Evolutionary conservation across 331 rosid species (phyloP), one percentile per base, ranked within the genome.

Genomic region (Pyrus hybrid): DNA sequence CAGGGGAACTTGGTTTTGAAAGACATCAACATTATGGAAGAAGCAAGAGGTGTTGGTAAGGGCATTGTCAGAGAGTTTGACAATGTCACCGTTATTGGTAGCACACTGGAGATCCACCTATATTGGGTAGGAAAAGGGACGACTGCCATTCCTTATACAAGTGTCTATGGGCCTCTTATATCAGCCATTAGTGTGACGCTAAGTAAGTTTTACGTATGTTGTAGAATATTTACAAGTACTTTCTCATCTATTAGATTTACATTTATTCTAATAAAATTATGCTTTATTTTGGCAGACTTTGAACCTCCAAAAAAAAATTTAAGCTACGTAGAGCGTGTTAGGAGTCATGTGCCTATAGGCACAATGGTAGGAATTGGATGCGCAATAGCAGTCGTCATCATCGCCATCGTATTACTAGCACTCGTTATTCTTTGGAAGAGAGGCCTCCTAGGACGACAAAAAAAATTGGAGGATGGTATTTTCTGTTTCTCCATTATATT

Each of bases 51-150:
- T 57, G 89, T 33, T 60, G 90, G 89, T 56, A 80, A 41, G n/a
- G 82, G 80, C 68, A 77, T 74, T 71, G 54, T 69, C 16, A 11
- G 0, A 77, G 91, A 79, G 76, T 85, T 41, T 12, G 47, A 70
- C 67, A 54, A 90, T 80, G 84, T 92, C 49, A 33, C 43, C 60
- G 88, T 92, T 18, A 78, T 71, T 23, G 86, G 84, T 41, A 84
- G 85, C 66, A 90, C 96, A 67, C 78, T 92, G 72, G 93, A 88
- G 80, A 88, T 92, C 63, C 92, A 88, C 80, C 82, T 92, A 68
- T 87, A 87, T 75, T 92, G 97, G 97, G 89, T 81, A 23, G 96
- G 96, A 43, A 92, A 92, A 88, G 96, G 97, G 72, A 92, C 96
- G n/a, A 81, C 81, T 37, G 85, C 88, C 37, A 79, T 92, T 80